Evolutionary conservation across 768 basidiomycete species (phyloP), one percentile per base, ranked within the genome.

Genomic region (Clathrus columnatus): DNA sequence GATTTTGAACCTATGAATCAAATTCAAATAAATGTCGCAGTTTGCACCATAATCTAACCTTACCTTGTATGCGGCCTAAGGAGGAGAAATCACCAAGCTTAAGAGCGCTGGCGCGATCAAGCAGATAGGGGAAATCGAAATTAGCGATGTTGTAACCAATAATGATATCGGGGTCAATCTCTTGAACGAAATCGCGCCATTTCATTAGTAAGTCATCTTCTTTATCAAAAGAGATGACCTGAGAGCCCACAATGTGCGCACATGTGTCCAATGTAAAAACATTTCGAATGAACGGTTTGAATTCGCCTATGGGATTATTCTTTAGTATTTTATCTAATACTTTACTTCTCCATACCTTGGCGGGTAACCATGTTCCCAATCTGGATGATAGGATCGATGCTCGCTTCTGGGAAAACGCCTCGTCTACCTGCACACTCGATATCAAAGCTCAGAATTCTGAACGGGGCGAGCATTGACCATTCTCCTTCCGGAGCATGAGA

Each of bases 311-410:
- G 42, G 24, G 58, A 32, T 14, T 11, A 36, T 14, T 36, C n/a
- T 36, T 29, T 47, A 16, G 14, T 21, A 11, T 17, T 6, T 28
- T 47, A 49, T 16, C 20, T 17, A 26, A 24, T 17, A 18, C 36
- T 36, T n/a, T 36, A 57, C 18, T 44, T 11, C 2, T 16, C 60
- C 72, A n/a, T 53, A 91, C 94, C 94, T 80, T 99, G 96, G 4
- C 88, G 79, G 30, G 94, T 97, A 10, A 98, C 95, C 96, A 98
- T 98, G 68, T 91, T 96, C 1, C 95, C 96, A 57, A 98, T 98
- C 65, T 98, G 96, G 62, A 98, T 98, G 54, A 99, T 91, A 7
- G 95, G 95, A 69, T 99, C 96, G 27, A 78, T 67, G 8, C 83
- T 74, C 7, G 96, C 78, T 64, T 98, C 96, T 0, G 96, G 96